These are phyloP conservation scores for Pestalotiopsis sp. DNA, from an alignment of 2,329 filamentous ascomycete genomes.

Conservation along the genomic window DNA sequence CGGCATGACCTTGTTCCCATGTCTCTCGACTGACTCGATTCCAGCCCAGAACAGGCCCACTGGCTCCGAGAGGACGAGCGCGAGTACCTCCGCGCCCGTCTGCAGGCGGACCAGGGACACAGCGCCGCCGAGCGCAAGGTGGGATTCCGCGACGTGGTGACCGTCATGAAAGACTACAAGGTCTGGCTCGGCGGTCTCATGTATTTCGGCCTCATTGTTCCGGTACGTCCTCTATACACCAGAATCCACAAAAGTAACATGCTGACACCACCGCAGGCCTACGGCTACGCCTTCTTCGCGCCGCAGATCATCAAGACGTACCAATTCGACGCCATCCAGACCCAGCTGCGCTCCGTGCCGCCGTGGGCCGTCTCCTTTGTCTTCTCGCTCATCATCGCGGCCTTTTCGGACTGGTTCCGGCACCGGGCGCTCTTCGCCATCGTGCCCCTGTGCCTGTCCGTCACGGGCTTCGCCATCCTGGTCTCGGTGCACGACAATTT, in stretches of 20 bases:
- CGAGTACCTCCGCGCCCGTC: conserved; percentile 64
- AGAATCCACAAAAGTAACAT: background rate
- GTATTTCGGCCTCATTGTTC: conserved; percentile 81
- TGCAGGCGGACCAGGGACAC: conserved; percentile 69
- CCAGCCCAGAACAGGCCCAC: conserved; percentile 66
- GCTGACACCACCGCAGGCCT: conserved; percentile 44
- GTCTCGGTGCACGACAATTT: conserved; percentile 70
- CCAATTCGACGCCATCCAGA: conserved; percentile 60
- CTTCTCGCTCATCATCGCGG: conserved; percentile 77
- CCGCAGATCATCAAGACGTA: conserved; percentile 72
- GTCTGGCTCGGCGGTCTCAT: conserved; percentile 76
- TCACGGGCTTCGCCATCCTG: conserved; percentile 77
- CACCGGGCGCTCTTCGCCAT: conserved; percentile 79
- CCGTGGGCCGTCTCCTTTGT: conserved; percentile 72
- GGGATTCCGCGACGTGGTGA: conserved; percentile 58
- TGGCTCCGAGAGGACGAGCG: conserved; percentile 76
- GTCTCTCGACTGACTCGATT: background rate
- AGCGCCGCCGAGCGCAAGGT: conserved; percentile 66
- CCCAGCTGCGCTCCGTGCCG: conserved; percentile 60
- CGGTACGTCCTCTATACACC: conserved; percentile 29
- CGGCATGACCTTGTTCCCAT: rapidly evolving
- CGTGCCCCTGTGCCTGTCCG: conserved; percentile 67
- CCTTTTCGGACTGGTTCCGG: conserved; percentile 67
- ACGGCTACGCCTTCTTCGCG: conserved; percentile 78
- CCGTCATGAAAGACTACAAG: conserved; percentile 74